Conservation (phyloP, 495 filamentous ascomycete genomes). For the Annulohypoxylon maeteangense region DNA sequence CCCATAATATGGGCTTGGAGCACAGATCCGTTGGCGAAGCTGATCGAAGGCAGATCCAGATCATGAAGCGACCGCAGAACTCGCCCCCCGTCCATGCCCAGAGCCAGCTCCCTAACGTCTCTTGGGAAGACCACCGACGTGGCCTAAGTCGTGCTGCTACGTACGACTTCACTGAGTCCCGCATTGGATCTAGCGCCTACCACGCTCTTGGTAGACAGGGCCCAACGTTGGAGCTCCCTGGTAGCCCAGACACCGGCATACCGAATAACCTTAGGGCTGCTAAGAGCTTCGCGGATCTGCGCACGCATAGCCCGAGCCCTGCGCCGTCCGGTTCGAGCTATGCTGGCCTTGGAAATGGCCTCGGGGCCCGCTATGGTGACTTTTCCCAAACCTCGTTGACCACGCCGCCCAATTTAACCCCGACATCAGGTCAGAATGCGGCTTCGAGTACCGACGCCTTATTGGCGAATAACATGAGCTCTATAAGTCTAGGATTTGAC, state of each 20-base stretch:
- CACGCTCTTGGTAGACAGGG: conserved; percentile 79
- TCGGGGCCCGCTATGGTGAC: conserved; percentile 62
- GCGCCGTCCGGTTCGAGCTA: conserved; percentile 90
- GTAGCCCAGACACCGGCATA: conserved; percentile 73
- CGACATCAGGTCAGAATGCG: conserved; percentile 73
- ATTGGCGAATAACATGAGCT: conserved; percentile 62
- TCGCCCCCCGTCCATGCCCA: conserved; percentile 75
- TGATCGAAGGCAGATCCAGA: conserved; percentile 86
- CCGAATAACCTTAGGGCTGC: conserved; percentile 86
- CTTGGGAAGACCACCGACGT: conserved; percentile 78
- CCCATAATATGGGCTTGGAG: conserved; percentile 91
- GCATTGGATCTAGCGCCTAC: conserved; percentile 72
- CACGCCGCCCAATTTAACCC: conserved; percentile 79
- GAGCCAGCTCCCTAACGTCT: conserved; percentile 68
- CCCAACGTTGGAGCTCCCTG: conserved; percentile 82
- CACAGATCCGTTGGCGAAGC: conserved; percentile 89
- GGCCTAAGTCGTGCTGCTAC: conserved; percentile 92
- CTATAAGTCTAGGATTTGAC: conserved; percentile 74
- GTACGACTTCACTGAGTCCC: conserved; percentile 96
- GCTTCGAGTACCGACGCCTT: conserved; percentile 64
- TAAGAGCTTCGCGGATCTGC: conserved; percentile 95
- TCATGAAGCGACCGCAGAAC: conserved; percentile 72
- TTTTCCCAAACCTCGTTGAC: conserved; percentile 65
- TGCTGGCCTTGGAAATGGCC: conserved; percentile 61
- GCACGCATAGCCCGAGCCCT: conserved; percentile 94